These are phyloP conservation scores for Hevea brasiliensis DNA, from an alignment of 345 rosid genomes.

Conservation along the genomic window DNA sequence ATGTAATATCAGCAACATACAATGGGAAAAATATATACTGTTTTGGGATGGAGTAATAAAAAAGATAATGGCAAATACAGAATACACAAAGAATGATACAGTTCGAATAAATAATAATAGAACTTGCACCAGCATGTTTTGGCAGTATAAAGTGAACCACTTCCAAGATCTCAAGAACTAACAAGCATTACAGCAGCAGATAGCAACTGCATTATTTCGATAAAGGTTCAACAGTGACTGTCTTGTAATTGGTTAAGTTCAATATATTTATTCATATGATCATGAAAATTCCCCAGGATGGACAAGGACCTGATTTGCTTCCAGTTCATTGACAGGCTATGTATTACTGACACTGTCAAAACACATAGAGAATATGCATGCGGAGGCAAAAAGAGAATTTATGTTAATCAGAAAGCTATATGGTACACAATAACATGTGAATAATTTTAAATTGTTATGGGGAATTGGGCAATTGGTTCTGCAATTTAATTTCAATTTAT, in stretches of 20 bases:
- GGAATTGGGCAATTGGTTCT: neutral
- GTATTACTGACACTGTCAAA: neutral
- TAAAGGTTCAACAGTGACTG: neutral
- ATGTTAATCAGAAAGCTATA: no score
- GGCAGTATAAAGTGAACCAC: neutral
- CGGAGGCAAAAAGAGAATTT: neutral
- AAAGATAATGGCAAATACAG: neutral
- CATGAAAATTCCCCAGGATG: neutral
- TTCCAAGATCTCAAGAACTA: neutral
- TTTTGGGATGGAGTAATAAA: neutral
- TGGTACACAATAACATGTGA: neutral
- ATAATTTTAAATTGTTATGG: no score
- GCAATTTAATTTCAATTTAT: neutral
- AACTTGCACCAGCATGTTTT: neutral
- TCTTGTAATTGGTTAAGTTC: neutral
- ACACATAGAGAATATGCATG: neutral
- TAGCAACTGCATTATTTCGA: neutral
- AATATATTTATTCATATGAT: no score
- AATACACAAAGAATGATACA: neutral
- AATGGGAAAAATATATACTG: no score
- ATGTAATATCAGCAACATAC: slow-evolving; percentile 13
- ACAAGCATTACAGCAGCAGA: neutral
- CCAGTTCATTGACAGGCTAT: neutral
- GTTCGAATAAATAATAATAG: neutral
- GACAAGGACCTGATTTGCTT: neutral